Evolutionary conservation across 805 yeast genomes (phyloP), one percentile per base, ranked within the genome.

Genomic region (Candida jianshihensis): DNA sequence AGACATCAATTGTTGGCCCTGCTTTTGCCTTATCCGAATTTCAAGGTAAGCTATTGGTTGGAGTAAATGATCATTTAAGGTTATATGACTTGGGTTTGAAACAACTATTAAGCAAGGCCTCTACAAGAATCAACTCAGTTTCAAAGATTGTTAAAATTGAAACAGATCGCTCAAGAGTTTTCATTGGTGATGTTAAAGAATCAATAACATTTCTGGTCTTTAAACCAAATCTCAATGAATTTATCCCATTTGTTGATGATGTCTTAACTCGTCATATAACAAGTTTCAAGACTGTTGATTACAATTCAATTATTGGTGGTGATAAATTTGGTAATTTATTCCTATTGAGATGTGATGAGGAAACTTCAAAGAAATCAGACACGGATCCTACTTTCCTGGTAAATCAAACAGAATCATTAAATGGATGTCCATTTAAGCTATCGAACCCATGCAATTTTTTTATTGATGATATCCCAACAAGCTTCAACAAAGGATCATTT

Each of bases 321-420:
- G 97, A 92, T 54, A 80, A 78, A 51, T 87, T 83, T 59, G 97
- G 97, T 1, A 85, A 81, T 47, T 32, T 88, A 0, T 78, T 81
- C 58, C 71, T 84, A 1, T 59, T 86, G 28, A 63, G 96, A 40
- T 57, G 81, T 28, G 73, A 81, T 0, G 59, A 60, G n/a, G 60
- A 66, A 5, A 63, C 68, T 0, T 70, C 79, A 0, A 58, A 61
- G 30, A 53, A 67, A 29, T 58, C 75, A 18, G 85, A 78, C 36
- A 59, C 54, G 17, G 63, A 65, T 31, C 68, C 72, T 3, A 51
- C 66, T 5, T 57, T 61, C 33, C 46, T 73, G 6, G 31, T 56
- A 4, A 56, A 57, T 6, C 57, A 60, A 34, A 61, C 51, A 10
- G 37, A 46, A 6, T 44, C 42, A 33, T 54, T 74, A 30, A 72